A percentile compares a stretch with the other conserved stretches of the same genome.
Conservation (phyloP, 1,284 basidiomycete genomes). For the Puccinia sorghi region DNA sequence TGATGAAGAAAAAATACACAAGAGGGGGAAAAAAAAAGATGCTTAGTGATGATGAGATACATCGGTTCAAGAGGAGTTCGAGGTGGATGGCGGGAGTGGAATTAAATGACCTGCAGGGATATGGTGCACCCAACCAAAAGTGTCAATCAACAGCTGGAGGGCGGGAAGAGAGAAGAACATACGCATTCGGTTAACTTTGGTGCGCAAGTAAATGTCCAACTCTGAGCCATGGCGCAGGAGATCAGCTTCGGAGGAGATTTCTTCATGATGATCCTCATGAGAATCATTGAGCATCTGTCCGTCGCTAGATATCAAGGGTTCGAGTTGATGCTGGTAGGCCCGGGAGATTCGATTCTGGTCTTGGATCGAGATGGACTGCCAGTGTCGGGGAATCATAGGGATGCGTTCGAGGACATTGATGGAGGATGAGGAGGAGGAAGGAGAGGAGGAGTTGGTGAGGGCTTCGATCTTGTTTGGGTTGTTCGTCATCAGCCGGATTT, state of each 20-base stretch:
- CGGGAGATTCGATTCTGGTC: not conserved
- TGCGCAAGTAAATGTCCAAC: constrained; percentile 90
- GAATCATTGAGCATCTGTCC: not conserved
- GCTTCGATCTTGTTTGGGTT: constrained; percentile 59
- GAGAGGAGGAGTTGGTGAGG: constrained; percentile 51
- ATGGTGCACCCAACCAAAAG: not conserved
- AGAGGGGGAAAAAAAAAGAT: too few species aligned
- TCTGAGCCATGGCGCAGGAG: constrained; percentile 67
- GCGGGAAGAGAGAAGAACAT: not conserved
- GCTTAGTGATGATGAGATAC: too few species aligned
- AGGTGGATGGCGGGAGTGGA: not conserved
- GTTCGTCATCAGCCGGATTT: constrained; percentile 57
- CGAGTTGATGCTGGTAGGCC: constrained; percentile 9
- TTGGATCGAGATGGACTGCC: not conserved
- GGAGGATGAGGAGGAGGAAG: not conserved
- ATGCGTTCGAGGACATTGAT: constrained; percentile 56
- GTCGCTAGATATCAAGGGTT: not conserved
- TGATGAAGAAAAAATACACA: too few species aligned
- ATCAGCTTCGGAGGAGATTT: not conserved
- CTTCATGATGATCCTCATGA: not conserved
- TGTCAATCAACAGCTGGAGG: too few species aligned
- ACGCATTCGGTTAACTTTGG: constrained; percentile 95
- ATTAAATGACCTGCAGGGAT: constrained; percentile 32
- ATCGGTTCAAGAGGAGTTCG: too few species aligned
- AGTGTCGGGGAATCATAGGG: constrained; percentile 55